Evolutionary conservation across 441 rosid genomes (phyloP).

Genomic region (Adansonia madagascariensis): DNA sequence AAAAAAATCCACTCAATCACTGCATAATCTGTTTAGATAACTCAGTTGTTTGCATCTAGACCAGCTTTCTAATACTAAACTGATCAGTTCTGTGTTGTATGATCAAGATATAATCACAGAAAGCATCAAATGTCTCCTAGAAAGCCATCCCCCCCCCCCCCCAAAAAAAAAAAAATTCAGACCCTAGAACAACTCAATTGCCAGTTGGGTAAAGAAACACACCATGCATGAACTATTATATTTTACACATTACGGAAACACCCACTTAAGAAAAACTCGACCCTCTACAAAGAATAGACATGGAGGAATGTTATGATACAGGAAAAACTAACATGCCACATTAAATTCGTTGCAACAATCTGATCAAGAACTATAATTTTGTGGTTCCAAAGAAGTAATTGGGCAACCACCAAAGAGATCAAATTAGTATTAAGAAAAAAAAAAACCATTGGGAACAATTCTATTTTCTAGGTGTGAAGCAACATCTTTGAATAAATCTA

Average conservation of each 20-base stretch:
- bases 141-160: background rate
- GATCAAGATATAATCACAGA: background rate
- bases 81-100: background rate
- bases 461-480: background rate
- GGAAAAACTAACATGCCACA: background rate
- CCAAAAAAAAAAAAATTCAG: background rate
- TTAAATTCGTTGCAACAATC: background rate
- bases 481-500: slow-evolving; percentile 11
- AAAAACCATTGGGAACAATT: background rate
- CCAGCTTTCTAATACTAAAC: background rate
- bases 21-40: background rate
- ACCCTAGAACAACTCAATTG: background rate
- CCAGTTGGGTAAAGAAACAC: background rate
- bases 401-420: background rate
- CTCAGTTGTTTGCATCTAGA: background rate
- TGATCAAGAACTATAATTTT: background rate
- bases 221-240: background rate
- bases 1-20: background rate
- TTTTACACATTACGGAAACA: background rate
- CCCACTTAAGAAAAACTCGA: background rate
- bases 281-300: background rate
- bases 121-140: background rate
- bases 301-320: background rate
- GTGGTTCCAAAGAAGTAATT: slow-evolving; percentile 18
- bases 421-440: background rate